Evolutionary conservation across 2,329 filamentous ascomycete species (phyloP).

Genomic region (Claviceps lovelessii): DNA sequence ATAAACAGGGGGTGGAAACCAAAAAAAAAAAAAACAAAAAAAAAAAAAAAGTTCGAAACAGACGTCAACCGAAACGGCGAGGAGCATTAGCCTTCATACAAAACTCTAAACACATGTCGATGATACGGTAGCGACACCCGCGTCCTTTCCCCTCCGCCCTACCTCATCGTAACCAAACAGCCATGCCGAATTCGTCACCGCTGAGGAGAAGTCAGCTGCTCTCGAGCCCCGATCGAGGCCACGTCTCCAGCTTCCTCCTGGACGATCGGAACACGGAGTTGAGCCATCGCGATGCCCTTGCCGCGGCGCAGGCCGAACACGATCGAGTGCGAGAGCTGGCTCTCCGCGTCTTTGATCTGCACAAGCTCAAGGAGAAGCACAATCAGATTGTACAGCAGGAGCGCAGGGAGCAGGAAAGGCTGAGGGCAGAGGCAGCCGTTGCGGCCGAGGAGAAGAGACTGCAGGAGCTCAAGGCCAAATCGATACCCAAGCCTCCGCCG

Average conservation of each 20-base stretch:
- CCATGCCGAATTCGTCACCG: constrained; percentile 32
- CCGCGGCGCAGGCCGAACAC: constrained; percentile 50
- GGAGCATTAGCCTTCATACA: neutral
- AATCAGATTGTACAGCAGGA: constrained; percentile 29
- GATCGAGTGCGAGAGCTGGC: constrained; percentile 44
- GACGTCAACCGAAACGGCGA: neutral
- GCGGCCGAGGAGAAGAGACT: constrained; percentile 33
- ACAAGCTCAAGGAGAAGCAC: constrained; percentile 32
- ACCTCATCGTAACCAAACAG: constrained; percentile 1
- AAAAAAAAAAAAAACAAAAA: no score
- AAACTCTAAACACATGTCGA: neutral
- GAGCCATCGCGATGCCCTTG: constrained; percentile 50
- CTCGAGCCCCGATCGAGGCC: constrained; percentile 29
- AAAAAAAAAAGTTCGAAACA: neutral
- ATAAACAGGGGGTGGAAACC: no score
- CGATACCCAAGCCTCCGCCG: constrained; percentile 28
- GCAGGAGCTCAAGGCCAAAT: constrained; percentile 31
- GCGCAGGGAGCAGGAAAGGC: constrained; percentile 30
- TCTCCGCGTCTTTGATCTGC: constrained; percentile 31
- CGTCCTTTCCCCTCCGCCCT: neutral
- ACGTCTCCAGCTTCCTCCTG: constrained; percentile 46
- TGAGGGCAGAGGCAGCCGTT: constrained; percentile 29
- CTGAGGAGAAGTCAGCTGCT: constrained; percentile 23
- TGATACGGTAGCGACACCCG: neutral
- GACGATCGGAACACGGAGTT: constrained; percentile 48